A percentile compares a stretch with the other conserved stretches of the same genome.
Evolutionary conservation across 2,329 filamentous ascomycete genomes (phyloP).

Genomic region (Hymenoscyphus linearis): DNA sequence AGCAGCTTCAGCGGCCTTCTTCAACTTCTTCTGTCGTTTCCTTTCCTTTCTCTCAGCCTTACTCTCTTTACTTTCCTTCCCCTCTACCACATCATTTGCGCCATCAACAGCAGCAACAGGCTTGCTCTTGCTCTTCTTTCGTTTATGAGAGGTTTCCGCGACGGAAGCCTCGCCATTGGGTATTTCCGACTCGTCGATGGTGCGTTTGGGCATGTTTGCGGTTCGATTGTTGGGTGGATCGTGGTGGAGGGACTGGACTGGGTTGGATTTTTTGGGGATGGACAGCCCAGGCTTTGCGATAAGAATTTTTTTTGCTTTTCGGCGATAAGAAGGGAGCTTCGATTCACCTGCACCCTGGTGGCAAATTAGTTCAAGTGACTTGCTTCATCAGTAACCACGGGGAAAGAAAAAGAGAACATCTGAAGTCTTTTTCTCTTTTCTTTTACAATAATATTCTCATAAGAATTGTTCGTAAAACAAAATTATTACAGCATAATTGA

Average conservation of each 20-base stretch:
- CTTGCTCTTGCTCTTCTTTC: conserved; percentile 28
- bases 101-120: conserved; percentile 23
- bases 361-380: no score
- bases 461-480: no score
- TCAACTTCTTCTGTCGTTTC: conserved; percentile 36
- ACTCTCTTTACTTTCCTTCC: conserved; percentile 27
- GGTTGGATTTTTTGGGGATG: background rate
- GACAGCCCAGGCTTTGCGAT: background rate
- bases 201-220: conserved; percentile 29
- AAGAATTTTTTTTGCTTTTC: conserved; percentile 4
- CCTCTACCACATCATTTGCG: conserved; percentile 12
- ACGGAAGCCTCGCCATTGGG: conserved; percentile 12
- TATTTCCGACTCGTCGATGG: conserved; percentile 28
- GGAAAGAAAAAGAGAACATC: no score
- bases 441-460: no score
- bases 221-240: background rate
- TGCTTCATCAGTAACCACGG: no score
- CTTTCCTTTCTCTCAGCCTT: conserved; percentile 36
- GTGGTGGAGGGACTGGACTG: background rate
- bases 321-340: background rate
- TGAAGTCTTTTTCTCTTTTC: no score
- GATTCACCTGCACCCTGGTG: no score
- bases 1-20: conserved; percentile 21
- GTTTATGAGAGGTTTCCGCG: conserved; percentile 11
- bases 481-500: no score